Evolutionary conservation across 2,329 filamentous ascomycete species (phyloP).

Genomic region (Arachnopeziza araneosa): DNA sequence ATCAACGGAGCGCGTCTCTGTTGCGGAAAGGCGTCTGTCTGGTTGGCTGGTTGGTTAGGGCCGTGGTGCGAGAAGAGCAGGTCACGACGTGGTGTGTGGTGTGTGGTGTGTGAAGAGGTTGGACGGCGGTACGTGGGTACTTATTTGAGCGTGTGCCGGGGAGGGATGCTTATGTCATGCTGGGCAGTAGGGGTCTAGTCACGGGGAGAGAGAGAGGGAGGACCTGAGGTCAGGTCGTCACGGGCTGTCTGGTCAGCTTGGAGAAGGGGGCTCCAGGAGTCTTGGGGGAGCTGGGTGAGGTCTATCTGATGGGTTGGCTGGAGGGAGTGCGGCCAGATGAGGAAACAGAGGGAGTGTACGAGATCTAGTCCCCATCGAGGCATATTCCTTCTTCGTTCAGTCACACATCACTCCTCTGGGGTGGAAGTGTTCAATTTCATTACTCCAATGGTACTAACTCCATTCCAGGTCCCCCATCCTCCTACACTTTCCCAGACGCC

Average conservation of each 20-base stretch:
- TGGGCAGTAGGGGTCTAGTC: not conserved
- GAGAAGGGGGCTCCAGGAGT: not conserved
- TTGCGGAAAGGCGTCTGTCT: too few species aligned
- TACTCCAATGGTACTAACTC: not conserved
- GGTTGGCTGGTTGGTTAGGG: too few species aligned
- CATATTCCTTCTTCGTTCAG: not conserved
- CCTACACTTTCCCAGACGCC: not conserved
- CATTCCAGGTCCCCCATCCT: not conserved
- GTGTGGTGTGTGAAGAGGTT: too few species aligned
- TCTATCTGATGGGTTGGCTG: not conserved
- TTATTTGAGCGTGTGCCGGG: too few species aligned
- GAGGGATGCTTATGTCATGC: not conserved
- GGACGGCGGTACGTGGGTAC: too few species aligned
- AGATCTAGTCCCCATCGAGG: not conserved
- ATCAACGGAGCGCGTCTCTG: too few species aligned
- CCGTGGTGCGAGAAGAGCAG: too few species aligned
- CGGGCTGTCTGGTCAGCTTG: not conserved
- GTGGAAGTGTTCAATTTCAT: not conserved
- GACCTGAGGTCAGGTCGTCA: not conserved
- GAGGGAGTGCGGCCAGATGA: not conserved
- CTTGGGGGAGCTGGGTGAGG: not conserved
- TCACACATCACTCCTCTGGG: not conserved
- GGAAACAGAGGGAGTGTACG: not conserved
- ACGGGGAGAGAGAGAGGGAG: not conserved
- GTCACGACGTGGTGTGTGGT: too few species aligned